These are phyloP conservation scores for Candida maris DNA, from an alignment of 805 yeast species.

Conservation along the genomic window DNA sequence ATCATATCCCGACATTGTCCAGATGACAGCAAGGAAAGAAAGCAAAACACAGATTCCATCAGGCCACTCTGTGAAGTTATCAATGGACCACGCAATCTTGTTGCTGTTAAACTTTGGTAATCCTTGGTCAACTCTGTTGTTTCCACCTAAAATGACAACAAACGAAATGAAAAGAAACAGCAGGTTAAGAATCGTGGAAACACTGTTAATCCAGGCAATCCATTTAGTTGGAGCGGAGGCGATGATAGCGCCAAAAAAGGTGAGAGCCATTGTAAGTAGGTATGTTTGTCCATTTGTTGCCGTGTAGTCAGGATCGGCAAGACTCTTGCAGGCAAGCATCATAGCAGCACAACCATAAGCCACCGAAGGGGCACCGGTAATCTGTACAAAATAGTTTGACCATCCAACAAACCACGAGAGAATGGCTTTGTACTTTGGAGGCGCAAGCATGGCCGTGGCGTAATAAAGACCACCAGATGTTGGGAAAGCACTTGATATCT, in stretches of 20 bases:
- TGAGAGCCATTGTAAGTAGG: constrained; percentile 47
- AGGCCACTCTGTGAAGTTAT: constrained; percentile 58
- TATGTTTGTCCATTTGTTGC: constrained; percentile 48
- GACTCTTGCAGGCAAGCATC: constrained; percentile 49
- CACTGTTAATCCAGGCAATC: constrained; percentile 49
- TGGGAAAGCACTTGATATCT: constrained; percentile 60
- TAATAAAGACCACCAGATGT: constrained; percentile 66
- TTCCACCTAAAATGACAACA: constrained; percentile 49
- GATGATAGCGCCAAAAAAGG: constrained; percentile 43
- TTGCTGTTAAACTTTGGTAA: constrained; percentile 46
- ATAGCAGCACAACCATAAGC: constrained; percentile 54
- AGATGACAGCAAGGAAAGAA: constrained; percentile 54
- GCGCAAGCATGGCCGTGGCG: constrained; percentile 60
- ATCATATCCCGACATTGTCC: constrained; percentile 74
- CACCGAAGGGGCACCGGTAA: constrained; percentile 59
- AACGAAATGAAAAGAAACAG: constrained; percentile 48
- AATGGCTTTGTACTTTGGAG: constrained; percentile 48
- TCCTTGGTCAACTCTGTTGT: constrained; percentile 35
- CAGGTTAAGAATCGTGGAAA: constrained; percentile 47
- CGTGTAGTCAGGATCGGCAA: constrained; percentile 36
- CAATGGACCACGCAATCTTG: constrained; percentile 47
- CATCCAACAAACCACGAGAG: constrained; percentile 61
- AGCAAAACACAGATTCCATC: constrained; percentile 53
- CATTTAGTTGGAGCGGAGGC: constrained; percentile 51
- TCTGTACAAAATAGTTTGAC: constrained; percentile 61